Conservation (phyloP, 306 rosid species). For the Luffa aegyptiaca region DNA sequence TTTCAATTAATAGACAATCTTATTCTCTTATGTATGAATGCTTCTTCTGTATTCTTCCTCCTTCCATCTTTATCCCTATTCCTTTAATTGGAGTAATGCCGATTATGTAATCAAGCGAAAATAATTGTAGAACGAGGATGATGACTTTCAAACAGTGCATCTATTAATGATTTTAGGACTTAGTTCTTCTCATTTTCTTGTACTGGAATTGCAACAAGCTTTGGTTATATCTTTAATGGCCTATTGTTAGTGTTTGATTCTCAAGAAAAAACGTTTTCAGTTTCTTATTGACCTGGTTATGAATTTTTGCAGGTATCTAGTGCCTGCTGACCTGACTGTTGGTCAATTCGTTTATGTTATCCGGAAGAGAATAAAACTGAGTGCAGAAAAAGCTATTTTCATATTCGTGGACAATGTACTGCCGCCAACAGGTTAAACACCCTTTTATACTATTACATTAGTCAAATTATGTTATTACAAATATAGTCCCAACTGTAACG, state of each 20-base stretch:
- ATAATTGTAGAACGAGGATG: not conserved
- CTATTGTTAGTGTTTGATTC: not conserved
- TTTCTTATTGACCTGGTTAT: not conserved
- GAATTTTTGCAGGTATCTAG: conserved; percentile 26
- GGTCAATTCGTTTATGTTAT: conserved; percentile 44
- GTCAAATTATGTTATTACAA: no score
- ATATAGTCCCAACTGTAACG: not conserved
- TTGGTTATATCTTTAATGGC: not conserved
- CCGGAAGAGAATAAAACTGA: conserved; percentile 40
- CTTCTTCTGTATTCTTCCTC: not conserved
- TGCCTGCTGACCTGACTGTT: conserved; percentile 39
- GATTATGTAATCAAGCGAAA: not conserved
- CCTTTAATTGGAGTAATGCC: not conserved
- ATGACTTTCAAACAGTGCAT: not conserved
- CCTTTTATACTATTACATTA: not conserved
- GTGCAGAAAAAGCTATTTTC: conserved; percentile 43
- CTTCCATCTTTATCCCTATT: not conserved
- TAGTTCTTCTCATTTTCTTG: not conserved
- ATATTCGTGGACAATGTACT: conserved; percentile 37
- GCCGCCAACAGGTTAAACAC: conserved; percentile 34
- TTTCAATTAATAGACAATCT: not conserved
- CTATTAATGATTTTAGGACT: not conserved
- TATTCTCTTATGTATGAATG: not conserved
- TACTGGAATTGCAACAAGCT: not conserved
- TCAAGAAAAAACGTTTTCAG: not conserved